phyloP scores from a whole-genome alignment of 371 early-diverging fungal genomes.

The Mucor saturninus region DNA sequence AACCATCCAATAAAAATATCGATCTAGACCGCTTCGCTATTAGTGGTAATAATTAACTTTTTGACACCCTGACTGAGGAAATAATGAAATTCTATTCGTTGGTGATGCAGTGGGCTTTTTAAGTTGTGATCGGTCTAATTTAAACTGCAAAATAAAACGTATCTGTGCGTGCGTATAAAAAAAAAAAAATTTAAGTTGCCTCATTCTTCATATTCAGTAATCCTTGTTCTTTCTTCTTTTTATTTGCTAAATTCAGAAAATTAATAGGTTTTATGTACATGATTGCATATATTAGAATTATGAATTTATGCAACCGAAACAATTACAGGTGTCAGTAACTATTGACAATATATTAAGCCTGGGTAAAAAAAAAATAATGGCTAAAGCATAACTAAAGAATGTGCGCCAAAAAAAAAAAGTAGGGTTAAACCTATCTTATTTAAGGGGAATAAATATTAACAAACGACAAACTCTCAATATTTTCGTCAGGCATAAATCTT shows the following conservation, averaged over 20 bases:
- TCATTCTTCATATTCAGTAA: slow-evolving; percentile 1
- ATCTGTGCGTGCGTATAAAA: not conserved
- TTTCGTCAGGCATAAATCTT: not conserved
- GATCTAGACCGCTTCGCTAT: not conserved
- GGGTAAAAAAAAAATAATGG: not conserved
- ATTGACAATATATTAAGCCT: not conserved
- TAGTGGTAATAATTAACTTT: not conserved
- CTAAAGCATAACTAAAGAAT: not conserved
- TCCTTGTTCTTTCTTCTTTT: not conserved
- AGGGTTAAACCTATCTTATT: slow-evolving; percentile 4
- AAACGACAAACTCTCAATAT: not conserved
- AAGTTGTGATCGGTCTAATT: slow-evolving; percentile 9
- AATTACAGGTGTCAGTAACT: not conserved
- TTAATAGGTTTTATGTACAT: not conserved
- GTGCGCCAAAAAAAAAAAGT: slow-evolving; percentile 1
- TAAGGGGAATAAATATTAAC: slow-evolving; percentile 2
- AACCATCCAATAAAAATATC: not conserved
- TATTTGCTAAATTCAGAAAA: not conserved
- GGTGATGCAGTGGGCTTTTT: slow-evolving; percentile 14
- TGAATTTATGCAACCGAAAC: slow-evolving; percentile 1
- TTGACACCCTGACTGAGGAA: not conserved
- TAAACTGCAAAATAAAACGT: slow-evolving; percentile 11
- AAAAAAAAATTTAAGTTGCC: not conserved
- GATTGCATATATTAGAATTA: not conserved
- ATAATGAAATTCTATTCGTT: slow-evolving; percentile 2